phyloP scores from a whole-genome alignment of 768 basidiomycete genomes.

The Leccinum disarticulatum region DNA sequence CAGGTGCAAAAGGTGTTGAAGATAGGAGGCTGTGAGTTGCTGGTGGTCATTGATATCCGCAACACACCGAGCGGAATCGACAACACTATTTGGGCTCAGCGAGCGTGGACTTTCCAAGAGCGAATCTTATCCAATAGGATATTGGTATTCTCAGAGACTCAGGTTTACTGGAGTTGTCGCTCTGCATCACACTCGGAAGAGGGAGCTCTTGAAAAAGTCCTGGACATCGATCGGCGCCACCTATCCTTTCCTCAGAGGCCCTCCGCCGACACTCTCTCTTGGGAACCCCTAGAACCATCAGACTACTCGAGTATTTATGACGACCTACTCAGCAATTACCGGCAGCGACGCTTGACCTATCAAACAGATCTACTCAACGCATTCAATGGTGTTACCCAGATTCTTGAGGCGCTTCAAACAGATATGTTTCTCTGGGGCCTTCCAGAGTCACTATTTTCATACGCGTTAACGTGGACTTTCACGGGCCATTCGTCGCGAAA shows the following conservation, averaged over 20 bases:
- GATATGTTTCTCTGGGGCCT: slow-evolving; percentile 18
- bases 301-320: slow-evolving; percentile 1
- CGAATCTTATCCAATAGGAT: slow-evolving; percentile 17
- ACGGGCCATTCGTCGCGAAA: slow-evolving; percentile 4
- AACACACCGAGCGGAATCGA: neutral
- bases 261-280: neutral
- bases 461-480: slow-evolving; percentile 9
- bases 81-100: slow-evolving; percentile 9
- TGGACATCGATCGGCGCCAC: neutral
- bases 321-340: slow-evolving; percentile 3
- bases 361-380: slow-evolving; percentile 19
- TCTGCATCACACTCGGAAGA: slow-evolving; percentile 12
- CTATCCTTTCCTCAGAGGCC: neutral
- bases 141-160: slow-evolving; percentile 18
- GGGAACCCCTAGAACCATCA: neutral
- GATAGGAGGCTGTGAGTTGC: slow-evolving; percentile 8
- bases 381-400: slow-evolving; percentile 17
- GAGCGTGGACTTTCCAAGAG: slow-evolving; percentile 25
- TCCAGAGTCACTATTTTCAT: slow-evolving; percentile 16
- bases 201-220: slow-evolving; percentile 8
- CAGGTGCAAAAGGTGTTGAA: slow-evolving; percentile 11
- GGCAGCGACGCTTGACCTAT: slow-evolving; percentile 11
- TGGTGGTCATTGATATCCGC: slow-evolving; percentile 10
- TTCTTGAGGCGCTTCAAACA: slow-evolving; percentile 6
- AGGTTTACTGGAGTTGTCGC: slow-evolving; percentile 21